A percentile compares a stretch with the other conserved stretches of the same genome.
Conservation (phyloP, 202 grass and related monocot species). For the Bolboschoenoplectus hybrid region DNA sequence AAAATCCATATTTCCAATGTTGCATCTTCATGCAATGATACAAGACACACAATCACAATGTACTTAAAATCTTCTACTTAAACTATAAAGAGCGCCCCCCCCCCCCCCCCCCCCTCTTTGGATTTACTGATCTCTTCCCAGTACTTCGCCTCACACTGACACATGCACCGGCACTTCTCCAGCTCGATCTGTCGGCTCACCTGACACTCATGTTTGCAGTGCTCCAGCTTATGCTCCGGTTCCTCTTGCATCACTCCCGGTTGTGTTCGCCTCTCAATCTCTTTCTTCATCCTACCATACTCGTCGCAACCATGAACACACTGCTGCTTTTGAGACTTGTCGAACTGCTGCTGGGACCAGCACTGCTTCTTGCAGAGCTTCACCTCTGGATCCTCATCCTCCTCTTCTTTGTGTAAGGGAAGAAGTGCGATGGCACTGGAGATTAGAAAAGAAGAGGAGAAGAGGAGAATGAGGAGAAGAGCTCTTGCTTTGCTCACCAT, state of each 20-base stretch:
- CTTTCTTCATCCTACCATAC: slow-evolving; percentile 32
- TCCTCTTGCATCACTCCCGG: slow-evolving; percentile 18
- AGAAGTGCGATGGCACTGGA: background rate
- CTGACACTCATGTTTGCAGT: slow-evolving; percentile 38
- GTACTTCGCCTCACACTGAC: background rate
- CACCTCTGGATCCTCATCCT: slow-evolving; percentile 40
- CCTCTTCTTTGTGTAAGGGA: background rate
- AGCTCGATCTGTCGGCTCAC: slow-evolving; percentile 8
- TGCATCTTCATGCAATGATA: background rate
- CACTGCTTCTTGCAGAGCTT: slow-evolving; percentile 44
- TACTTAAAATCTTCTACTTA: background rate
- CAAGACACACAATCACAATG: background rate
- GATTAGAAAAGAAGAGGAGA: background rate
- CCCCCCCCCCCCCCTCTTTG: background rate
- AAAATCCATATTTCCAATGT: background rate
- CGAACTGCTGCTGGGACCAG: slow-evolving; percentile 39
- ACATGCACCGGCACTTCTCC: background rate
- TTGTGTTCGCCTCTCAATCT: slow-evolving; percentile 13
- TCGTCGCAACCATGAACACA: slow-evolving; percentile 4
- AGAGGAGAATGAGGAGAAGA: background rate
- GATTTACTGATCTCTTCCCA: slow-evolving; percentile 4
- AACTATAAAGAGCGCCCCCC: background rate
- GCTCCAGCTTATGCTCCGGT: slow-evolving; percentile 20
- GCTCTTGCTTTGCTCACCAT: background rate
- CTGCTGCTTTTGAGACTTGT: background rate